These are phyloP conservation scores for Picochlorum sp. DNA, from an alignment of 139 green algal genomes.

Conservation along the genomic window DNA sequence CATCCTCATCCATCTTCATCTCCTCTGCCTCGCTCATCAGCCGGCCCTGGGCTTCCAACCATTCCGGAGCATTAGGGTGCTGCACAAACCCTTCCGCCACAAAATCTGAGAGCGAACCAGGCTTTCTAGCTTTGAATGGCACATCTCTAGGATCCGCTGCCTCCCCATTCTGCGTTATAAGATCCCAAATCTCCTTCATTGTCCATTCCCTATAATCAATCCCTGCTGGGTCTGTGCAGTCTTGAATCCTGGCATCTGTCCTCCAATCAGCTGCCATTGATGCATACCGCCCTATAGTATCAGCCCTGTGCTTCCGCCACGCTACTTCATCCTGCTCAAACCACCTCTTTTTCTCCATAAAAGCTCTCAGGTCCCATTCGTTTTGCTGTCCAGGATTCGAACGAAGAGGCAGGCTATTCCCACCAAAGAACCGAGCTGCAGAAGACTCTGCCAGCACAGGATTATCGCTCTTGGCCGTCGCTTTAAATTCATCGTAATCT, in stretches of 20 bases:
- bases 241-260: slow-evolving; percentile 7
- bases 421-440: background rate
- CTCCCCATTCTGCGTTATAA: slow-evolving; percentile 23
- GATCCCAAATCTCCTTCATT: slow-evolving; percentile 23
- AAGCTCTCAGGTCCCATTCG: slow-evolving; percentile 23
- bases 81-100: slow-evolving; percentile 1
- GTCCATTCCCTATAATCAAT: slow-evolving; percentile 24
- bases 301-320: background rate
- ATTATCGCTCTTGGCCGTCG: background rate
- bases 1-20: slow-evolving; percentile 2
- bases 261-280: slow-evolving; percentile 16
- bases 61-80: slow-evolving; percentile 7
- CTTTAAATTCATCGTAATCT: background rate
- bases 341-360: slow-evolving; percentile 18
- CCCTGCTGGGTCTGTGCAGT: slow-evolving; percentile 9
- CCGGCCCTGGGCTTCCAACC: slow-evolving; percentile 3
- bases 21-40: slow-evolving; percentile 14
- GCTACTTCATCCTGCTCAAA: slow-evolving; percentile 7
- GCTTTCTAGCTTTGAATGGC: background rate
- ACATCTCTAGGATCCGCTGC: slow-evolving; percentile 17
- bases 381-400: background rate
- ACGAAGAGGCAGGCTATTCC: background rate
- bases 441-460: background rate
- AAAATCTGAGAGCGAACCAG: background rate
- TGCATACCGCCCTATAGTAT: slow-evolving; percentile 7